Evolutionary conservation across 345 rosid genomes (phyloP).

Genomic region (Heritiera fomes): DNA sequence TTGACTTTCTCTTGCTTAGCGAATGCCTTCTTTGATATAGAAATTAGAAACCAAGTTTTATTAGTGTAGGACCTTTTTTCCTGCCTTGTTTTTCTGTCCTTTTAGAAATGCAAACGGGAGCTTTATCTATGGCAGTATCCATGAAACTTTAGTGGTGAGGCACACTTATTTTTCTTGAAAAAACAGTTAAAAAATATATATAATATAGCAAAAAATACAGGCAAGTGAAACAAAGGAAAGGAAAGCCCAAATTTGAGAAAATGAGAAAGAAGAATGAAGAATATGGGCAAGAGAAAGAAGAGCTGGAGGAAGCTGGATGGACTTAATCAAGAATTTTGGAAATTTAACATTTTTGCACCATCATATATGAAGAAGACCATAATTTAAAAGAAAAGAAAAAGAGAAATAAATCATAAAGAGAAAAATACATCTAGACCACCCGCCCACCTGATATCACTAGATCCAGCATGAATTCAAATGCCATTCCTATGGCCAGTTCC

Average conservation of each 20-base stretch:
- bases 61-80: background rate
- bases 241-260: background rate
- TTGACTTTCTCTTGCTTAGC: background rate
- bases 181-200: background rate
- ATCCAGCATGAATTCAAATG: background rate
- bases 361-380: too few relatives aligned
- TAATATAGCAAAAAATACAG: too few relatives aligned
- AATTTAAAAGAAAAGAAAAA: too few relatives aligned
- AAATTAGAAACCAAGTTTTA: conserved; percentile 2
- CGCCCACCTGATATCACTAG: too few relatives aligned
- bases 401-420: too few relatives aligned
- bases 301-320: too few relatives aligned
- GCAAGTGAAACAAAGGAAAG: background rate
- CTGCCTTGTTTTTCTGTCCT: background rate
- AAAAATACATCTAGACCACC: too few relatives aligned
- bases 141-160: background rate
- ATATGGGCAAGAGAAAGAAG: too few relatives aligned
- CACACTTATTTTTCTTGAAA: background rate
- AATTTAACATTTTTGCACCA: too few relatives aligned
- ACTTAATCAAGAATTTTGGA: too few relatives aligned
- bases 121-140: background rate
- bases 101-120: background rate
- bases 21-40: background rate
- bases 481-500: too few relatives aligned
- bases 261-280: background rate